These are phyloP conservation scores for Crinitomyces ghanaensis DNA, from an alignment of 805 yeast species.

Conservation along the genomic window DNA sequence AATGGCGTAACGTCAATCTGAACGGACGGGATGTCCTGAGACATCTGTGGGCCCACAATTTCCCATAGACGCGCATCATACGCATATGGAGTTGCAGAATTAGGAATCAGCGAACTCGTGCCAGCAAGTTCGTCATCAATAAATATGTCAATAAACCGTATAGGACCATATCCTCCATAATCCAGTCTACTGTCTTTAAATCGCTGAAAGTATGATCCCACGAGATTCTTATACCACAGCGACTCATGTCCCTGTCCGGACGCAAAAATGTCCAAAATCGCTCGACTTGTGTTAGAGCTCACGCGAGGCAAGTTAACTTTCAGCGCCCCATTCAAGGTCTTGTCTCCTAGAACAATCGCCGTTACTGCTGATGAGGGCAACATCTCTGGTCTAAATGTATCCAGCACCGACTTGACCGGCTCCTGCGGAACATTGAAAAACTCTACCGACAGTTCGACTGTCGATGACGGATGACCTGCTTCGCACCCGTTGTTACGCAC, in stretches of 20 bases:
- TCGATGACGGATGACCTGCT: conserved; percentile 44
- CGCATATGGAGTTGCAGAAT: conserved; percentile 74
- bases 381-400: neutral
- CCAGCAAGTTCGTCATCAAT: conserved; percentile 49
- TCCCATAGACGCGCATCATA: conserved; percentile 77
- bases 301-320: conserved; percentile 41
- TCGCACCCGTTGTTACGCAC: conserved; percentile 53
- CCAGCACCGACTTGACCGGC: no score
- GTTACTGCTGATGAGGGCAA: conserved; percentile 9
- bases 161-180: conserved; percentile 53
- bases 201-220: conserved; percentile 24
- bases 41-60: conserved; percentile 50
- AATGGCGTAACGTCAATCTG: conserved; percentile 60
- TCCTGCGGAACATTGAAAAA: conserved; percentile 33
- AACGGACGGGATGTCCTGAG: conserved; percentile 60
- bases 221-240: conserved; percentile 61
- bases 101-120: conserved; percentile 54
- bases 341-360: conserved; percentile 15
- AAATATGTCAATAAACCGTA: conserved; percentile 52
- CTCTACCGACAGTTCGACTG: conserved; percentile 38
- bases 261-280: conserved; percentile 45
- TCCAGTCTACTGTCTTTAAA: conserved; percentile 25
- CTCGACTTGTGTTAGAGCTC: conserved; percentile 46
- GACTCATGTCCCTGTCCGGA: conserved; percentile 76
- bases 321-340: conserved; percentile 13